Conservation (phyloP, 1,284 basidiomycete genomes). For the Mycena sp. region DNA sequence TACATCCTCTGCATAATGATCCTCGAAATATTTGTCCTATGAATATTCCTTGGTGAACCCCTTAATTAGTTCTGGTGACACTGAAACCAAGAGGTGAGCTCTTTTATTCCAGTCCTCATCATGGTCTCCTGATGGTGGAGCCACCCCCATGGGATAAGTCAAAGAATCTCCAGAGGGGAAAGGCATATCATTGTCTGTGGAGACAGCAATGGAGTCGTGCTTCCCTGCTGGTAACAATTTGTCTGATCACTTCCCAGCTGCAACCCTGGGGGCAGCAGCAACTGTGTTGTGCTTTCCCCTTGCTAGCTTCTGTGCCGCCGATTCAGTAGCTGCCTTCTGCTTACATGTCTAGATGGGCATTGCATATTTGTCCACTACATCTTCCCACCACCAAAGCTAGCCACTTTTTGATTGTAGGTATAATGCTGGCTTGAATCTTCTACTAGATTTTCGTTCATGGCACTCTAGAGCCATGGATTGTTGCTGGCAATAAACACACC, state of each 20-base stretch:
- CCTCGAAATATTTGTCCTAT: not conserved
- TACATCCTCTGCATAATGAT: not conserved
- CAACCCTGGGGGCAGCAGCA: too few species aligned
- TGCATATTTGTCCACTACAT: not conserved
- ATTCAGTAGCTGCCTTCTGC: not conserved
- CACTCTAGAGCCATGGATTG: too few species aligned
- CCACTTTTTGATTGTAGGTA: too few species aligned
- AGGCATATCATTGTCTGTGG: not conserved
- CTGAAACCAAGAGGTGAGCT: not conserved
- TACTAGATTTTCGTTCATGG: too few species aligned
- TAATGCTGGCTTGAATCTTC: too few species aligned
- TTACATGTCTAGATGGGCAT: not conserved
- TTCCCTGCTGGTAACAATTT: too few species aligned
- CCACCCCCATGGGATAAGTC: not conserved
- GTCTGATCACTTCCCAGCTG: too few species aligned
- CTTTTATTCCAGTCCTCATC: not conserved
- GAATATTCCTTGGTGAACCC: not conserved
- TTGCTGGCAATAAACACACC: too few species aligned
- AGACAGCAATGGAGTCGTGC: not conserved
- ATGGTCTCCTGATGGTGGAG: not conserved
- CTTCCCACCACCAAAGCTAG: slow-evolving; percentile 4
- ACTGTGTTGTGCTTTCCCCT: not conserved
- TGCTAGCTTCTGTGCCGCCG: not conserved
- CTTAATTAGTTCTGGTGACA: not conserved
- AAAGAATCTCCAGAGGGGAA: not conserved